phyloP scores from a whole-genome alignment of 2,329 filamentous ascomycete genomes.

The Fusarium lateritium region DNA sequence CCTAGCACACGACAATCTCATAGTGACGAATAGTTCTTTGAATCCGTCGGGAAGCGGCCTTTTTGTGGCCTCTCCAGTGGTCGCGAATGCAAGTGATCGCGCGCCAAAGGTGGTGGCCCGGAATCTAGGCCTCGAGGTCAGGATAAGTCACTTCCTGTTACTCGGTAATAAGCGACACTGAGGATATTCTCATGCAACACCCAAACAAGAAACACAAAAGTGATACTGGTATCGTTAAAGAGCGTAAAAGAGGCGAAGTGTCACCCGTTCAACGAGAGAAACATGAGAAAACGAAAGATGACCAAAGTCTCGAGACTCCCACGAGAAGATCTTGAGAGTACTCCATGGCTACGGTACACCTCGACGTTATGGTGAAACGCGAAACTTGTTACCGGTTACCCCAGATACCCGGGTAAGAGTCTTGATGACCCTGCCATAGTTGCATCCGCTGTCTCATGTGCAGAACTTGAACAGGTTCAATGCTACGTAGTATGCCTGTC shows the following conservation, averaged over 20 bases:
- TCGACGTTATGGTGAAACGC: constrained; percentile 36
- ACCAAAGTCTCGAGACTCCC: constrained; percentile 19
- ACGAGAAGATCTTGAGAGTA: constrained; percentile 16
- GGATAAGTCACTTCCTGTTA: constrained; percentile 20
- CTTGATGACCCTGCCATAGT: not conserved
- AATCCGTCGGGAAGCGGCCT: not conserved
- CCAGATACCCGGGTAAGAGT: constrained; percentile 11
- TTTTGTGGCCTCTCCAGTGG: not conserved
- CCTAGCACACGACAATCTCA: constrained; percentile 48
- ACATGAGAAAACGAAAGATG: constrained; percentile 23
- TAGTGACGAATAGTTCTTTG: constrained; percentile 32
- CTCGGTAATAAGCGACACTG: constrained; percentile 27
- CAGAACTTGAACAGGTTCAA: constrained; percentile 16
- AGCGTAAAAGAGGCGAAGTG: constrained; percentile 27
- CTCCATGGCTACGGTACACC: constrained; percentile 16
- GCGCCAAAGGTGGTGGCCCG: constrained; percentile 29
- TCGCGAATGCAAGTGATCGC: not conserved
- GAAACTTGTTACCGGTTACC: not conserved
- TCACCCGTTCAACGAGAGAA: constrained; percentile 22
- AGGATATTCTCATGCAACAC: constrained; percentile 26
- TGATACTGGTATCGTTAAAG: constrained; percentile 36
- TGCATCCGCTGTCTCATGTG: constrained; percentile 28
- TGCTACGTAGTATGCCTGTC: constrained; percentile 12
- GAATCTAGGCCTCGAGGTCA: constrained; percentile 21
- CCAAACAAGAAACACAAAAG: constrained; percentile 30